These are phyloP conservation scores for Microbotryomycetes sp. DNA, from an alignment of 1,284 basidiomycete genomes.

Conservation along the genomic window DNA sequence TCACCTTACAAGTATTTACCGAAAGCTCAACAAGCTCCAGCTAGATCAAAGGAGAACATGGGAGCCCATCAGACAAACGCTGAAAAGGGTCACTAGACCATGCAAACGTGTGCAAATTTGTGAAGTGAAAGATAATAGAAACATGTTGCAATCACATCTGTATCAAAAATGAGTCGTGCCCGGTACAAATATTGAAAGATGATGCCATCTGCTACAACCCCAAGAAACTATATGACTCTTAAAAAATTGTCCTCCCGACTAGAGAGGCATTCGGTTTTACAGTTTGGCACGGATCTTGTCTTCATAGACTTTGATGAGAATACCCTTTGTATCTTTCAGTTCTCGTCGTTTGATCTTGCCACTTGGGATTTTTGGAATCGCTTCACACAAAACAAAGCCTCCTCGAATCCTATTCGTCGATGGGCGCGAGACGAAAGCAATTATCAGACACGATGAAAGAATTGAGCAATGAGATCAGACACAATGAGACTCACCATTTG, in stretches of 20 bases:
- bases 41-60: no score
- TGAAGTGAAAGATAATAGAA: neutral
- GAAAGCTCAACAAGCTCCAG: neutral
- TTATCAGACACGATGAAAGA: neutral
- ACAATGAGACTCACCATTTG: constrained; percentile 28
- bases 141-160: neutral
- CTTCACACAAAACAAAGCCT: constrained; percentile 25
- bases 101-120: neutral
- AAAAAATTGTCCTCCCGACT: no score
- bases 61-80: no score
- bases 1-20: constrained; percentile 55
- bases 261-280: no score
- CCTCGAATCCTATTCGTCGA: constrained; percentile 23
- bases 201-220: no score
- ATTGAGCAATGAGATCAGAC: neutral
- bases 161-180: no score
- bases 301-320: constrained; percentile 17
- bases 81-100: no score
- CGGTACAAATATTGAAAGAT: no score
- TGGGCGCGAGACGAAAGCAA: neutral
- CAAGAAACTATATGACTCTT: no score
- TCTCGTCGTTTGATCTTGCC: constrained; percentile 30
- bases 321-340: constrained; percentile 31
- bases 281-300: constrained; percentile 6
- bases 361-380: constrained; percentile 26